phyloP scores from a whole-genome alignment of 305 asterid genomes.

The Fraxinus albicans region DNA sequence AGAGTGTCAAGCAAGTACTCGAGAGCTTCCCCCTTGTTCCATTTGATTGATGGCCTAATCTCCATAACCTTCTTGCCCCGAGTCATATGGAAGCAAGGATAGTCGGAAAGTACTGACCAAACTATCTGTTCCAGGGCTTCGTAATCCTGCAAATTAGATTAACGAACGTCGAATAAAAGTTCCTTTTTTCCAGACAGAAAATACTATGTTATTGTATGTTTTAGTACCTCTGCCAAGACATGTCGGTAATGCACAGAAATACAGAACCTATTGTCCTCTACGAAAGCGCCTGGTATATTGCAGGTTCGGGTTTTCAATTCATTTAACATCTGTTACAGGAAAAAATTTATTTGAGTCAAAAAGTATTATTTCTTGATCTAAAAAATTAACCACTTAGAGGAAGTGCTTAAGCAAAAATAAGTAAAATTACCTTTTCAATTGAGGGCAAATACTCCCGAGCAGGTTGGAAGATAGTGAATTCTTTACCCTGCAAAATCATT shows the following conservation, averaged over 20 bases:
- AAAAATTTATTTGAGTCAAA: not conserved
- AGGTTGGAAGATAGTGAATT: slow-evolving; percentile 66
- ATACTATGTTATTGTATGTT: not conserved
- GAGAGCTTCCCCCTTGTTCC: slow-evolving; percentile 90
- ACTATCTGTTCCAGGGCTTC: slow-evolving; percentile 48
- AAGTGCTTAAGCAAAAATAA: not conserved
- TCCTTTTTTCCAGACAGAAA: not conserved
- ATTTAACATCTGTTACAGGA: slow-evolving; percentile 44
- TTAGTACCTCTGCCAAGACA: slow-evolving; percentile 55
- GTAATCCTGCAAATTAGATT: slow-evolving; percentile 45
- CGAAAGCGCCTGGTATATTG: slow-evolving; percentile 49
- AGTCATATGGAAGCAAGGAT: slow-evolving; percentile 52
- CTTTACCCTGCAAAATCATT: slow-evolving; percentile 46
- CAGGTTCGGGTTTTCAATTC: slow-evolving; percentile 44
- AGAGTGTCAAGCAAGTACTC: slow-evolving; percentile 59
- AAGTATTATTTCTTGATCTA: not conserved
- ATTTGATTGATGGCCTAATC: slow-evolving; percentile 70
- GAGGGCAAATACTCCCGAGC: slow-evolving; percentile 70
- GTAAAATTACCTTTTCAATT: slow-evolving; percentile 45
- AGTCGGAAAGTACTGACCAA: slow-evolving; percentile 30
- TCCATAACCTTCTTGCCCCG: slow-evolving; percentile 80
- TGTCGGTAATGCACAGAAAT: slow-evolving; percentile 84
- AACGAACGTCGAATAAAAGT: not conserved
- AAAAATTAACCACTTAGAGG: not conserved
- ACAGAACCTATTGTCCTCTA: slow-evolving; percentile 83